Percentiles rank a stretch among this genome's conserved stretches.
Evolutionary conservation across 1,284 basidiomycete genomes (phyloP).

Genomic region (Ceratobasidium sp.): DNA sequence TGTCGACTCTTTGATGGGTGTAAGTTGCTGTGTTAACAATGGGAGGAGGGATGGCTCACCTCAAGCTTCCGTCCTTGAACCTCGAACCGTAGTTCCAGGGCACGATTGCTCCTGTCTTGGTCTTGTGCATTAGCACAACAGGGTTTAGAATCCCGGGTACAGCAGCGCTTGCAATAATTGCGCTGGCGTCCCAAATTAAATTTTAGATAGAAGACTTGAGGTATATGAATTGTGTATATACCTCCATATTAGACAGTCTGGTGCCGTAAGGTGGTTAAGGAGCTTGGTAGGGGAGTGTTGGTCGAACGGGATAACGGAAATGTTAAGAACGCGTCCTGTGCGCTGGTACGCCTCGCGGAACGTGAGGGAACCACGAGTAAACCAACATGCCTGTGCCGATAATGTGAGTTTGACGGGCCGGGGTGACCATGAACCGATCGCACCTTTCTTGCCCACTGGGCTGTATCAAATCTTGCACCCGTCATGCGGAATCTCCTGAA

Average conservation of each 20-base stretch:
- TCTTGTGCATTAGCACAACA: slow-evolving; percentile 93
- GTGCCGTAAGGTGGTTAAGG: slow-evolving; percentile 94
- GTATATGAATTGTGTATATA: slow-evolving; percentile 51
- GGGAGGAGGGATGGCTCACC: slow-evolving; percentile 51
- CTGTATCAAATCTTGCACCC: slow-evolving; percentile 91
- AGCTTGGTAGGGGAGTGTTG: slow-evolving; percentile 97
- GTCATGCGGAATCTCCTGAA: slow-evolving; percentile 80
- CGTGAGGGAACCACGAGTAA: slow-evolving; percentile 92
- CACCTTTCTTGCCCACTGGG: slow-evolving; percentile 91
- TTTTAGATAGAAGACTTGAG: slow-evolving; percentile 51
- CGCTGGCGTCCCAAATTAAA: slow-evolving; percentile 63
- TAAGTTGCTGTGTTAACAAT: no score
- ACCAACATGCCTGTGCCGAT: slow-evolving; percentile 67
- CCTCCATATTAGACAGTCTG: slow-evolving; percentile 73
- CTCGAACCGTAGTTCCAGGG: slow-evolving; percentile 96
- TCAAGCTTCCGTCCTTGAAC: slow-evolving; percentile 89
- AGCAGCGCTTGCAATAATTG: slow-evolving; percentile 80
- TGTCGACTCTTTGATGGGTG: slow-evolving; percentile 73
- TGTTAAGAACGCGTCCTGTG: slow-evolving; percentile 92
- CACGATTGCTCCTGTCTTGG: slow-evolving; percentile 77
- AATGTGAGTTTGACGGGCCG: slow-evolving; percentile 50
- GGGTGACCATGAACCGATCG: slow-evolving; percentile 32
- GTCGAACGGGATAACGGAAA: slow-evolving; percentile 93
- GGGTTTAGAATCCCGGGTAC: slow-evolving; percentile 87
- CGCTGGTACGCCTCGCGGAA: slow-evolving; percentile 94